Evolutionary conservation across 805 yeast genomes (phyloP).

Genomic region (Starmera quercuum): DNA sequence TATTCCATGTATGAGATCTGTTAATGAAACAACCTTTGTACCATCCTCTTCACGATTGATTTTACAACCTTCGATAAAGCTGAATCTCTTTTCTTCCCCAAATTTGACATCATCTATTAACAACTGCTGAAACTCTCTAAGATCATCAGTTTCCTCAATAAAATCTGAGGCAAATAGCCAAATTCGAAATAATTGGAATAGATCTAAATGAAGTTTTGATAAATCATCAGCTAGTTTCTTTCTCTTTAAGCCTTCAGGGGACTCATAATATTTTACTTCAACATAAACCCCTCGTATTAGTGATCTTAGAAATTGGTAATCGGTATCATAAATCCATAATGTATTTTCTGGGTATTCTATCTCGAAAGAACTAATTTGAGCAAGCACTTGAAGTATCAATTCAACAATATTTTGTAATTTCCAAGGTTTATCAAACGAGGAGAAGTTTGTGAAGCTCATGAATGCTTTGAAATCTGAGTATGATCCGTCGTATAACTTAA

Average conservation of each 20-base stretch:
- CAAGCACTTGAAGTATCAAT: slow-evolving; percentile 4
- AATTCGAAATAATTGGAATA: not conserved
- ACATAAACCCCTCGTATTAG: not conserved
- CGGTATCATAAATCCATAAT: slow-evolving; percentile 4
- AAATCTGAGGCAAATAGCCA: not conserved
- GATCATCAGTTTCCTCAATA: not conserved
- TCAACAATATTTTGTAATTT: slow-evolving; percentile 3
- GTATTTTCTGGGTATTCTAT: slow-evolving; percentile 2
- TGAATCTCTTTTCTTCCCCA: not conserved
- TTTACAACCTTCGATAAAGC: not conserved
- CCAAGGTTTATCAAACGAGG: slow-evolving; percentile 5
- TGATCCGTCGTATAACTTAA: not conserved
- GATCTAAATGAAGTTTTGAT: not conserved
- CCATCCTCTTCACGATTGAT: not conserved
- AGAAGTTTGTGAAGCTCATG: slow-evolving; percentile 5
- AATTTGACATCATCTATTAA: not conserved
- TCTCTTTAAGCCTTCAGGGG: not conserved
- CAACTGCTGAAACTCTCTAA: not conserved
- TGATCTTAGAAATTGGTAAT: not conserved
- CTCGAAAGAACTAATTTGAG: slow-evolving; percentile 11
- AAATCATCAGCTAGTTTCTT: not conserved
- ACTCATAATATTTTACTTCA: not conserved
- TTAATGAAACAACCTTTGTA: not conserved
- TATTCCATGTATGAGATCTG: not conserved
- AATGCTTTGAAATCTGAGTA: slow-evolving; percentile 2